Evolutionary conservation across 2,329 filamentous ascomycete species (phyloP).

Genomic region (Aureobasidium lini): DNA sequence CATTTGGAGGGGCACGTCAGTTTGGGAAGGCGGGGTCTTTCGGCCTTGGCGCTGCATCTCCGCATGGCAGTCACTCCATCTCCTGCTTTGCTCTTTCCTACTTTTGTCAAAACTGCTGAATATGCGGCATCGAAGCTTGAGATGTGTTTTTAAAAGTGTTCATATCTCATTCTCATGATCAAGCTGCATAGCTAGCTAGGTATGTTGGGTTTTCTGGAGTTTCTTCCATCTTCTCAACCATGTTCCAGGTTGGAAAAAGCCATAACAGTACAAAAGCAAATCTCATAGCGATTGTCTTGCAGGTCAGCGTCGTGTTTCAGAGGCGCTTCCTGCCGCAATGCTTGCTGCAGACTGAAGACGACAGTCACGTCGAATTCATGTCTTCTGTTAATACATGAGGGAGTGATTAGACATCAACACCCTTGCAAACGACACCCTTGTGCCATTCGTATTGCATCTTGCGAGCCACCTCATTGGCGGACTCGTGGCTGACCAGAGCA

Average conservation of each 20-base stretch:
- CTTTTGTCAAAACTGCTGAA: background rate
- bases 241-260: slow-evolving; percentile 2
- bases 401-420: slow-evolving; percentile 64
- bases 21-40: background rate
- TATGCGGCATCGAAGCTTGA: background rate
- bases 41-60: slow-evolving; percentile 1
- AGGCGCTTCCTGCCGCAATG: slow-evolving; percentile 1
- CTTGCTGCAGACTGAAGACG: background rate
- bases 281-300: background rate
- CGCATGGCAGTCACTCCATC: background rate
- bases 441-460: slow-evolving; percentile 76
- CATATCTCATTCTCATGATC: slow-evolving; percentile 11
- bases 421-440: slow-evolving; percentile 78
- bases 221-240: slow-evolving; percentile 12
- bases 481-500: slow-evolving; percentile 69
- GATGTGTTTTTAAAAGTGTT: background rate
- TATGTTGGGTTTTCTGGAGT: slow-evolving; percentile 12
- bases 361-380: slow-evolving; percentile 3
- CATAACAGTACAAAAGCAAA: slow-evolving; percentile 11
- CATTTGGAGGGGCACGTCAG: slow-evolving; percentile 10
- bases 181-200: slow-evolving; percentile 11
- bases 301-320: slow-evolving; percentile 4
- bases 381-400: background rate
- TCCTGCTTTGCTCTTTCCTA: background rate
- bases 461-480: slow-evolving; percentile 67